A percentile compares a stretch with the other conserved stretches of the same genome.
phyloP scores from a whole-genome alignment of 805 yeast species.

The Komagataella mondaviorum region DNA sequence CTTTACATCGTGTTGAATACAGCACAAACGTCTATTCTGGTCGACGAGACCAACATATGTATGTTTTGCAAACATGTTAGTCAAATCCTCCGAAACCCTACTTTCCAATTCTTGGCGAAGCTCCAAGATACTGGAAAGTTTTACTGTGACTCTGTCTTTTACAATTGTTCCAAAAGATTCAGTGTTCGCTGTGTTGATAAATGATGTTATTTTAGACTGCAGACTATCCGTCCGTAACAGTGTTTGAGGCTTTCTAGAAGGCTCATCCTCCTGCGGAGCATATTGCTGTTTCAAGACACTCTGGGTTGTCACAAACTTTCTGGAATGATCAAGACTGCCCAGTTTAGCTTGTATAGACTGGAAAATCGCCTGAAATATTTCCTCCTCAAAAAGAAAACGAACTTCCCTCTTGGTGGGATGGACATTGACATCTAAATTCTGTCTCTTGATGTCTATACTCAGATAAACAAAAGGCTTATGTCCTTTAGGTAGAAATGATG shows the following conservation, averaged over 20 bases:
- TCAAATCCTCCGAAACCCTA: constrained; percentile 35
- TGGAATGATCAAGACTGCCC: constrained; percentile 45
- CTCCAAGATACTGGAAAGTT: constrained; percentile 43
- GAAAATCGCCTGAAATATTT: constrained; percentile 55
- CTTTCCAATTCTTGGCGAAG: constrained; percentile 38
- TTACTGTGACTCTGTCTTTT: constrained; percentile 24
- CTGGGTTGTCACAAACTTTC: constrained; percentile 58
- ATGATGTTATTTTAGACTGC: constrained; percentile 40
- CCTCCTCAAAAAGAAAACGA: constrained; percentile 73
- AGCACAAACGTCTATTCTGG: constrained; percentile 48
- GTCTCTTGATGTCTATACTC: constrained; percentile 51
- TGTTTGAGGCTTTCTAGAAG: constrained; percentile 43
- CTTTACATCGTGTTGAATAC: constrained; percentile 76
- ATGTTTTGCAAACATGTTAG: constrained; percentile 55
- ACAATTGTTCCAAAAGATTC: neutral
- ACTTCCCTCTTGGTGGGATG: constrained; percentile 96
- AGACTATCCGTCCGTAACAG: constrained; percentile 59
- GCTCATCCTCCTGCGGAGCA: neutral
- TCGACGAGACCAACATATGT: constrained; percentile 80
- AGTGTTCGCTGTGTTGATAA: constrained; percentile 7
- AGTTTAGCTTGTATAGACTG: constrained; percentile 34
- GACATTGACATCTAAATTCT: constrained; percentile 78
- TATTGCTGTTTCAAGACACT: constrained; percentile 14
- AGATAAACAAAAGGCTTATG: constrained; percentile 66
- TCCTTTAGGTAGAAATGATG: constrained; percentile 66